Conservation (phyloP, 1,284 basidiomycete species). For the Microbotryum scabiosae region DNA sequence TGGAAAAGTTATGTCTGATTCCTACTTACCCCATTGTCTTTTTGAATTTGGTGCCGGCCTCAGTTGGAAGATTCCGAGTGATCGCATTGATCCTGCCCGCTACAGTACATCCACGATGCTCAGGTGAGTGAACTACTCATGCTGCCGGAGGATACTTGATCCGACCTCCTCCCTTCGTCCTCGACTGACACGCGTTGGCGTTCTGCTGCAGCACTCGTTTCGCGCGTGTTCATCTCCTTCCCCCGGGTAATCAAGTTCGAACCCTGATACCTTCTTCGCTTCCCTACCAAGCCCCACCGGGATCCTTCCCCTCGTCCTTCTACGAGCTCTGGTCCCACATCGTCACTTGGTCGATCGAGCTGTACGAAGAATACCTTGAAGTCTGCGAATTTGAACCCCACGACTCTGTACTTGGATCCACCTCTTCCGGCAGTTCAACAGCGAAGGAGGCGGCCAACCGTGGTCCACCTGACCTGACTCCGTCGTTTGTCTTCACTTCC, state of each 20-base stretch:
- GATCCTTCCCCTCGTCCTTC: not conserved
- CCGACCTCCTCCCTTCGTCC: no score
- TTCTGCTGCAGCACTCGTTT: conserved; percentile 14
- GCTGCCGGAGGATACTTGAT: no score
- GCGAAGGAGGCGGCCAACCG: no score
- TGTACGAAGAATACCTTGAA: conserved; percentile 10
- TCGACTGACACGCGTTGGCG: not conserved
- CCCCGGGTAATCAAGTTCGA: conserved; percentile 14
- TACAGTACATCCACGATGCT: conserved; percentile 26
- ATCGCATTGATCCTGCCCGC: conserved; percentile 7
- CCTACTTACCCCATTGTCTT: not conserved
- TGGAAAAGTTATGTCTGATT: not conserved
- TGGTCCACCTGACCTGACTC: no score
- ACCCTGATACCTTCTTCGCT: conserved; percentile 11
- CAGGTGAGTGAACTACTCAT: conserved; percentile 5
- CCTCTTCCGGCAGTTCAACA: no score
- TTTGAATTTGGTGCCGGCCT: no score
- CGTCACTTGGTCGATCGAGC: conserved; percentile 14
- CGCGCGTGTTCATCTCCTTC: conserved; percentile 18
- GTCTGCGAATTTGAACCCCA: not conserved
- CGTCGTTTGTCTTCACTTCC: no score
- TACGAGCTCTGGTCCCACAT: not conserved
- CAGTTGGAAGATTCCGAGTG: conserved; percentile 22
- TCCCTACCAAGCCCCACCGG: not conserved
- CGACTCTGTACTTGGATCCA: no score